These are phyloP conservation scores for Talaromyces rugulosus DNA, from an alignment of 2,329 filamentous ascomycete genomes.

Conservation along the genomic window DNA sequence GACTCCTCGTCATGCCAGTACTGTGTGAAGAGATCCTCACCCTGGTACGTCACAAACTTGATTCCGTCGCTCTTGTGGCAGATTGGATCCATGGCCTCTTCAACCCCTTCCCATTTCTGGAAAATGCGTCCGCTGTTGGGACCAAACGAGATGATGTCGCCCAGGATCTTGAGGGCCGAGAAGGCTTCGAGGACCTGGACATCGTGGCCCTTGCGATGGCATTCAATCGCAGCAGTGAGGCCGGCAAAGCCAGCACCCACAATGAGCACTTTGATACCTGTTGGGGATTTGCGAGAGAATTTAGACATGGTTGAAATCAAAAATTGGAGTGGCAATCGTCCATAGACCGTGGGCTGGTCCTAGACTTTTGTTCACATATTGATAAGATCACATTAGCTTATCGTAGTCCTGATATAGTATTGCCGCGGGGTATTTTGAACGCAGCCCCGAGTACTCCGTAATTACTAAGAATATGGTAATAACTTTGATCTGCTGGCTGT, in stretches of 20 bases:
- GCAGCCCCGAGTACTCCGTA: not conserved
- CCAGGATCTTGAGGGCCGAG: conserved; percentile 41
- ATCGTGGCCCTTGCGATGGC: conserved; percentile 19
- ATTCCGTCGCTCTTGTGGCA: conserved; percentile 25
- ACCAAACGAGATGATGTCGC: conserved; percentile 44
- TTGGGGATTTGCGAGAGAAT: conserved; percentile 20
- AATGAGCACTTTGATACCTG: conserved; percentile 44
- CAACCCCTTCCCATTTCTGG: conserved; percentile 30
- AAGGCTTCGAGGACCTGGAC: conserved; percentile 42
- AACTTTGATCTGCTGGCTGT: not conserved
- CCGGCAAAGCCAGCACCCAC: conserved; percentile 43
- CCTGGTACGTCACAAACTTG: conserved; percentile 25
- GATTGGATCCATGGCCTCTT: conserved; percentile 26
- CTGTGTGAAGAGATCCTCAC: conserved; percentile 26
- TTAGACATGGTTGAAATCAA: conserved; percentile 1
- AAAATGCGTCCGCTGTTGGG: conserved; percentile 20
- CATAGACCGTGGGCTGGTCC: not conserved
- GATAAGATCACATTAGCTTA: not conserved
- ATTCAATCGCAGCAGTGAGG: conserved; percentile 30
- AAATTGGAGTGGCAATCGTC: not conserved
- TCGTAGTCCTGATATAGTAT: not conserved
- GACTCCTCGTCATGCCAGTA: conserved; percentile 4
- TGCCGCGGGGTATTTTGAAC: not conserved
- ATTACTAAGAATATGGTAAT: not conserved
- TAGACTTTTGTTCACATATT: not conserved